A percentile compares a stretch with the other conserved stretches of the same genome.
Evolutionary conservation across 2,329 filamentous ascomycete genomes (phyloP).

Genomic region (Aspergillus cejpii): DNA sequence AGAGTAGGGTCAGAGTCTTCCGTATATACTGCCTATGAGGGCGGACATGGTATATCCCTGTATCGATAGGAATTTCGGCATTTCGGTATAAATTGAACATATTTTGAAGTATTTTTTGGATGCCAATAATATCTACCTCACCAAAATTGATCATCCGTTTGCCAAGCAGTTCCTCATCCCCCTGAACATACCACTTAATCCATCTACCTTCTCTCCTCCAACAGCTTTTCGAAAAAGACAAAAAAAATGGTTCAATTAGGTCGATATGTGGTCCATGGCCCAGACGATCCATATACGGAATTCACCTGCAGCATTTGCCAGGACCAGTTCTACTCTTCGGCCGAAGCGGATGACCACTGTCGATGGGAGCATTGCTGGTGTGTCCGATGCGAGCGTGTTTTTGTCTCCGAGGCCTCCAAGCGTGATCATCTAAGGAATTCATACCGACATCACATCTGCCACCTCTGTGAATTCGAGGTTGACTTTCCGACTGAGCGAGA

Average conservation of each 20-base stretch:
- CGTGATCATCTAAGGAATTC: slow-evolving; percentile 4
- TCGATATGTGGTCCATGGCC: background rate
- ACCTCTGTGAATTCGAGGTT: slow-evolving; percentile 1
- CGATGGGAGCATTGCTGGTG: slow-evolving; percentile 7
- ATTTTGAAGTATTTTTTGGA: too few species aligned
- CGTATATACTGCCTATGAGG: slow-evolving; percentile 24
- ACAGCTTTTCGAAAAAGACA: background rate
- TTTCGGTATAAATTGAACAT: too few species aligned
- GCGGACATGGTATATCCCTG: background rate
- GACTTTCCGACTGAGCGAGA: slow-evolving; percentile 5
- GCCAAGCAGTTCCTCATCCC: too few species aligned
- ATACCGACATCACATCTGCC: slow-evolving; percentile 7
- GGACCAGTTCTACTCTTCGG: background rate
- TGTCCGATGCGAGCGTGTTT: slow-evolving; percentile 6
- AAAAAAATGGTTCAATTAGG: background rate
- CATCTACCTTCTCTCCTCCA: background rate
- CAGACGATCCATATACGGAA: background rate
- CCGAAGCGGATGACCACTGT: background rate
- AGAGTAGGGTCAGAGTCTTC: slow-evolving; percentile 21
- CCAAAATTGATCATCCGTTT: too few species aligned
- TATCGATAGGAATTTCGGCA: too few species aligned
- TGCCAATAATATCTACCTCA: too few species aligned
- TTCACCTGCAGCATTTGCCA: slow-evolving; percentile 15
- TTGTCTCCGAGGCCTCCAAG: background rate
- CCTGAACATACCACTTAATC: too few species aligned